Evolutionary conservation across 768 basidiomycete genomes (phyloP).

Genomic region (Agaricus blazei): DNA sequence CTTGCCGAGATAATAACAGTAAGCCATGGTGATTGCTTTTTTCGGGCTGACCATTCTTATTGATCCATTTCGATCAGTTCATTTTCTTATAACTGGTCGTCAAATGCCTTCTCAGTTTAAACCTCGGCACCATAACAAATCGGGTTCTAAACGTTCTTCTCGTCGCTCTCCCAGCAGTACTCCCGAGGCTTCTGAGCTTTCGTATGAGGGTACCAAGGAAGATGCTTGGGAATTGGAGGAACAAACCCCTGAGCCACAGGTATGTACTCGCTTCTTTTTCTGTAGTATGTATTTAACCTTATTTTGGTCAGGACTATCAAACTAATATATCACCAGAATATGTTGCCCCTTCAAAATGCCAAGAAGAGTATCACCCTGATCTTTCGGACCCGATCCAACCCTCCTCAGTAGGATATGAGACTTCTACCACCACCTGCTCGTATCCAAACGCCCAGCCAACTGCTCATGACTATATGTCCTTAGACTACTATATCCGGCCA

Average conservation of each 20-base stretch:
- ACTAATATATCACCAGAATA: background rate
- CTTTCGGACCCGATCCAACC: background rate
- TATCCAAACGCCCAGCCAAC: background rate
- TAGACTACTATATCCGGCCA: background rate
- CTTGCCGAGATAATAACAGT: slow-evolving; percentile 38
- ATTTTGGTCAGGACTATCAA: too few species aligned
- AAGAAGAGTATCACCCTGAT: background rate
- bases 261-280: too few species aligned
- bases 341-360: background rate
- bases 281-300: too few species aligned
- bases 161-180: slow-evolving; percentile 1
- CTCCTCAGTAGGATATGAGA: background rate
- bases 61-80: background rate
- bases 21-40: background rate
- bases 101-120: slow-evolving; percentile 3
- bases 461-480: background rate
- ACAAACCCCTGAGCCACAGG: too few species aligned
- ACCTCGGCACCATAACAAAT: background rate
- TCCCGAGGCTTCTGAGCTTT: background rate
- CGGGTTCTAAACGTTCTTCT: background rate
- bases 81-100: slow-evolving; percentile 5
- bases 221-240: too few species aligned
- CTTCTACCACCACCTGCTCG: background rate
- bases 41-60: background rate
- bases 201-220: too few species aligned